Evolutionary conservation across 352 stramenopile genomes (phyloP).

Genomic region (Achlya hypogyna): DNA sequence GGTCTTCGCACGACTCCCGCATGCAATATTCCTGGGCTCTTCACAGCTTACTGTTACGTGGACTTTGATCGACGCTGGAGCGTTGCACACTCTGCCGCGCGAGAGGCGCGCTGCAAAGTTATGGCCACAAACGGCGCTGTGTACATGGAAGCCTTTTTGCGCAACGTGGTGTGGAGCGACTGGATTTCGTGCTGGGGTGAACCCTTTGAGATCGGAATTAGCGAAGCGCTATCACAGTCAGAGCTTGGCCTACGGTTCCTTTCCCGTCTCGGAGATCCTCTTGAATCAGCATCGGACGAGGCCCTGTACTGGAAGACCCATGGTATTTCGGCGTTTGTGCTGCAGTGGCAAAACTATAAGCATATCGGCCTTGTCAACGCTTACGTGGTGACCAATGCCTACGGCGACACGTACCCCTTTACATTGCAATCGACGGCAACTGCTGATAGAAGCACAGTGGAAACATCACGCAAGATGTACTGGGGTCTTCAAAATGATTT

Average conservation of each 20-base stretch:
- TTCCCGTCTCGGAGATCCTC: not conserved
- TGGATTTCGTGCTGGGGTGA: not conserved
- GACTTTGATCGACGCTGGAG: not conserved
- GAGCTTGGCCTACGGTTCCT: not conserved
- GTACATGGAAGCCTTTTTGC: constrained; percentile 15
- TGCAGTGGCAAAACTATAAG: not conserved
- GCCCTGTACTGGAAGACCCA: not conserved
- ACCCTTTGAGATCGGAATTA: not conserved
- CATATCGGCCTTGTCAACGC: not conserved
- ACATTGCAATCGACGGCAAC: not conserved
- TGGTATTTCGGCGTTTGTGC: not conserved
- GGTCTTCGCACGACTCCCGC: not conserved
- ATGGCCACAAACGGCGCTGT: not conserved
- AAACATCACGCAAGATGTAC: not conserved
- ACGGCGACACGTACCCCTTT: not conserved
- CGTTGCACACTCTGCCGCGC: not conserved
- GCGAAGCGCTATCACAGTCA: not conserved
- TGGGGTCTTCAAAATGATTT: not conserved
- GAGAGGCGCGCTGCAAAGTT: not conserved
- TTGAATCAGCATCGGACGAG: not conserved
- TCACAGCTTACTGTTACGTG: constrained; percentile 3
- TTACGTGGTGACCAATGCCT: not conserved
- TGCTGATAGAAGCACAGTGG: not conserved
- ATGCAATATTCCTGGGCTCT: not conserved
- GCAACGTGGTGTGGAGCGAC: not conserved